phyloP scores from a whole-genome alignment of 2,329 filamentous ascomycete genomes.

The Arthrobotrys musiformis region DNA sequence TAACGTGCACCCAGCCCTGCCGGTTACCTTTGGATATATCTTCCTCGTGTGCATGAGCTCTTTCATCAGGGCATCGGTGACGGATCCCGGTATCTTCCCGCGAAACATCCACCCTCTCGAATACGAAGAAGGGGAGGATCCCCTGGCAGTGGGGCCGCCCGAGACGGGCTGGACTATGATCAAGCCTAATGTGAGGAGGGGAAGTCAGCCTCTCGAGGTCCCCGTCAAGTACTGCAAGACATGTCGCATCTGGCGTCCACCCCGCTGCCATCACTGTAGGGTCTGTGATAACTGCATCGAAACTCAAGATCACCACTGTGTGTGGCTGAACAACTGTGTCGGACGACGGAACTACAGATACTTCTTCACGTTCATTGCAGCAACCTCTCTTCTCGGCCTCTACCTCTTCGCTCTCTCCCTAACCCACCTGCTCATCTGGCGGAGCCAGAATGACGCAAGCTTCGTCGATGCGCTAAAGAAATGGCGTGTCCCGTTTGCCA shows the following conservation, averaged over 20 bases:
- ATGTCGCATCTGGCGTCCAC: conserved; percentile 96
- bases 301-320: conserved; percentile 96
- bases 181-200: conserved; percentile 76
- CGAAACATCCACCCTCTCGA: conserved; percentile 79
- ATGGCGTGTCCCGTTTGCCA: conserved; percentile 84
- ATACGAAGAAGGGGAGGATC: conserved; percentile 78
- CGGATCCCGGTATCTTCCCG: conserved; percentile 92
- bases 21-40: conserved; percentile 89
- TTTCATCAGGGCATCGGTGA: conserved; percentile 89
- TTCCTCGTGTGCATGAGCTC: conserved; percentile 91
- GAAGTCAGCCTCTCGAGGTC: conserved; percentile 91
- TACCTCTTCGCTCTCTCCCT: conserved; percentile 81
- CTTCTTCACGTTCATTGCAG: conserved; percentile 90
- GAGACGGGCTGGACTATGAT: conserved; percentile 96
- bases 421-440: conserved; percentile 82
- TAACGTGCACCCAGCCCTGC: conserved; percentile 86
- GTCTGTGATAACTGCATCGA: conserved; percentile 97
- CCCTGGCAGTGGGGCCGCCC: conserved; percentile 80
- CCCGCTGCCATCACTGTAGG: conserved; percentile 93
- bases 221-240: conserved; percentile 98
- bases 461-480: conserved; percentile 76
- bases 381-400: conserved; percentile 78
- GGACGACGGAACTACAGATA: conserved; percentile 97
- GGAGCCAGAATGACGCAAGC: conserved; percentile 70
- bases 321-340: conserved; percentile 99